Conservation (phyloP, 768 basidiomycete species). For the Russula lepida region DNA sequence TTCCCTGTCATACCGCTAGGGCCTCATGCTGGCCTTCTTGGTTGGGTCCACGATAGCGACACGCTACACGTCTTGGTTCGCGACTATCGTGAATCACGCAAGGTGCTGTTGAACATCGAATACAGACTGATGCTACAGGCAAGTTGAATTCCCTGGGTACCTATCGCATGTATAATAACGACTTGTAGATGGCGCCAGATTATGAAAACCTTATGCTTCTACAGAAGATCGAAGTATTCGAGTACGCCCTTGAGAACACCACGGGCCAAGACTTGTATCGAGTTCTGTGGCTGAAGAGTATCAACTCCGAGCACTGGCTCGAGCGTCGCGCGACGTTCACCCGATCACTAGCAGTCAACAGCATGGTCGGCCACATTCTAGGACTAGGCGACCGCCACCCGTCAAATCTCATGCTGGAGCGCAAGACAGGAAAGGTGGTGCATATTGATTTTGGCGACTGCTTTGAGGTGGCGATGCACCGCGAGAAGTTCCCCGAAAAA, state of each 20-base stretch:
- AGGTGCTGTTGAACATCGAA: slow-evolving; percentile 95
- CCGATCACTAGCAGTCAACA: slow-evolving; percentile 89
- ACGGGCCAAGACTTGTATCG: slow-evolving; percentile 97
- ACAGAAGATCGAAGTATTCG: slow-evolving; percentile 98
- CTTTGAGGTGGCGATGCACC: slow-evolving; percentile 95
- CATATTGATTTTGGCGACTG: slow-evolving; percentile 98
- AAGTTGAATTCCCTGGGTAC: background rate
- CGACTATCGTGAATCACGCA: slow-evolving; percentile 92
- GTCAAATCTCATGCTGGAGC: slow-evolving; percentile 87
- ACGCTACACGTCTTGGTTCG: slow-evolving; percentile 94
- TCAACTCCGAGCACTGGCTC: slow-evolving; percentile 95
- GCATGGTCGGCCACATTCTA: slow-evolving; percentile 97
- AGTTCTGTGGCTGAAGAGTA: slow-evolving; percentile 92
- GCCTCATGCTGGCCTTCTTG: slow-evolving; percentile 88
- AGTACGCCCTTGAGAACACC: slow-evolving; percentile 96
- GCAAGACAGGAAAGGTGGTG: slow-evolving; percentile 87
- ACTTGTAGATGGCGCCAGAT: slow-evolving; percentile 91
- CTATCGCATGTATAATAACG: background rate
- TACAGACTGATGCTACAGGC: slow-evolving; percentile 98
- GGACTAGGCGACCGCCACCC: slow-evolving; percentile 98
- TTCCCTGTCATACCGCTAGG: slow-evolving; percentile 92
- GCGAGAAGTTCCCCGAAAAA: slow-evolving; percentile 98
- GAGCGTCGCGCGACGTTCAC: slow-evolving; percentile 95
- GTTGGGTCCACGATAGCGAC: slow-evolving; percentile 94
- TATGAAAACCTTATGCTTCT: slow-evolving; percentile 90